Evolutionary conservation across 495 filamentous ascomycete genomes (phyloP), one percentile per base, ranked within the genome.

Genomic region (Penicillium angulare): DNA sequence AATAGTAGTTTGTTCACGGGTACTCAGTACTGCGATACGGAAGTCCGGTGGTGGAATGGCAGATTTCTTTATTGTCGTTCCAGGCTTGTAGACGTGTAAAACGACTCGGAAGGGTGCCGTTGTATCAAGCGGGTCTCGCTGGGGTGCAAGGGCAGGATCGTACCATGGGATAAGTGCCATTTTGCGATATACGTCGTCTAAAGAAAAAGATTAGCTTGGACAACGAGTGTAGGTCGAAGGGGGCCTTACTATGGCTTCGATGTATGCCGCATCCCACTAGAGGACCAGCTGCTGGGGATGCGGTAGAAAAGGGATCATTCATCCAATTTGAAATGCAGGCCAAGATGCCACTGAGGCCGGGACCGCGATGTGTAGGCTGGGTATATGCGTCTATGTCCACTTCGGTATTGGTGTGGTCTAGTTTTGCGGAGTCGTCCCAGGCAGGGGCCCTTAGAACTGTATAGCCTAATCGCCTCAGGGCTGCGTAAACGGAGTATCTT

Each of bases 401-500:
- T 17, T 33, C 16, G 27, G 23, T 27, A 21, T 17, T 29, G 24
- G 51, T 18, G 3, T 49, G 54, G 6, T 53, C 49, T 3, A 34
- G 52, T n/a, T 56, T 50, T 13, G 48, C 48, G 50, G 43, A 34
- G n/a, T 67, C 72, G 34, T 75, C 56, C 75, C 79, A 84, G 2
- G 68, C 71, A 7, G 83, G 80, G 5, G 89, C 86, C 32, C 93
- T 77, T 33, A 83, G 71, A 21, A 97, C 74, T 7, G 86, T 79
- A 69, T 96, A 97, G 6, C 93, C 93, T 26, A 79, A 72, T n/a
- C 93, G 76, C 64, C 84, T 92, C 53, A 98, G 73, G 27, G 88
- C 84, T 2, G 88, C 79, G 60, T 88, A 98, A 2, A 98, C 93
- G 20, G 85, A 84, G 61, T 88, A 97, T 53, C 89, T 80, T 59